phyloP scores from a whole-genome alignment of 306 rosid species.

The Canavalia gladiata region DNA sequence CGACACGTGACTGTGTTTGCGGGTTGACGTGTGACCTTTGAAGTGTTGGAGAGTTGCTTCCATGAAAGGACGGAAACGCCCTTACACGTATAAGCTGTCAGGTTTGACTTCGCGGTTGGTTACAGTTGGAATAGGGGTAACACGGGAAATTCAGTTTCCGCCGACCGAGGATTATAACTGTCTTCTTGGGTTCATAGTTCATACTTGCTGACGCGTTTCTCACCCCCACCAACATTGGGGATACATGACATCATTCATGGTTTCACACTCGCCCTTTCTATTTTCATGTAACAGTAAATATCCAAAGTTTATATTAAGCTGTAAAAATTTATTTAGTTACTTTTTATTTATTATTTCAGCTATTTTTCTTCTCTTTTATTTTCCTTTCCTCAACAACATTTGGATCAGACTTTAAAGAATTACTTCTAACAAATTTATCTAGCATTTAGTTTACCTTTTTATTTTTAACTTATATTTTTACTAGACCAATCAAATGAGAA shows the following conservation, averaged over 20 bases:
- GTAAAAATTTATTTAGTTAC: too few species aligned
- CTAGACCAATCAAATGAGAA: too few species aligned
- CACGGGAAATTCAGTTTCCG: constrained; percentile 23
- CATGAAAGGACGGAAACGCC: neutral
- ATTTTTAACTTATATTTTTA: too few species aligned
- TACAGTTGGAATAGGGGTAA: constrained; percentile 28
- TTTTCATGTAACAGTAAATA: too few species aligned
- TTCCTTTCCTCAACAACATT: too few species aligned
- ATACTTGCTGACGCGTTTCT: constrained; percentile 48
- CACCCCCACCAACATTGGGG: constrained; percentile 40
- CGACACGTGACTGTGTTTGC: constrained; percentile 60
- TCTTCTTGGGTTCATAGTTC: constrained; percentile 46
- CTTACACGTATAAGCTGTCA: constrained; percentile 40
- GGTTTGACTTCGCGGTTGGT: constrained; percentile 51
- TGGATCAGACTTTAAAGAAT: too few species aligned
- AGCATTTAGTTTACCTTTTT: too few species aligned
- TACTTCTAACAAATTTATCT: too few species aligned
- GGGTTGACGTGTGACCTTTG: constrained; percentile 61
- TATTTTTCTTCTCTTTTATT: too few species aligned
- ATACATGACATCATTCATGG: neutral
- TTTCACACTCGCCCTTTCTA: neutral
- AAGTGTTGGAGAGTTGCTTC: constrained; percentile 11
- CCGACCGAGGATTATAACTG: constrained; percentile 46
- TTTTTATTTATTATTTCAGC: too few species aligned
- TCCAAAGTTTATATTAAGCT: too few species aligned